Conservation (phyloP, 2,329 filamentous ascomycete genomes). For the Penicillium sclerotiorum region DNA sequence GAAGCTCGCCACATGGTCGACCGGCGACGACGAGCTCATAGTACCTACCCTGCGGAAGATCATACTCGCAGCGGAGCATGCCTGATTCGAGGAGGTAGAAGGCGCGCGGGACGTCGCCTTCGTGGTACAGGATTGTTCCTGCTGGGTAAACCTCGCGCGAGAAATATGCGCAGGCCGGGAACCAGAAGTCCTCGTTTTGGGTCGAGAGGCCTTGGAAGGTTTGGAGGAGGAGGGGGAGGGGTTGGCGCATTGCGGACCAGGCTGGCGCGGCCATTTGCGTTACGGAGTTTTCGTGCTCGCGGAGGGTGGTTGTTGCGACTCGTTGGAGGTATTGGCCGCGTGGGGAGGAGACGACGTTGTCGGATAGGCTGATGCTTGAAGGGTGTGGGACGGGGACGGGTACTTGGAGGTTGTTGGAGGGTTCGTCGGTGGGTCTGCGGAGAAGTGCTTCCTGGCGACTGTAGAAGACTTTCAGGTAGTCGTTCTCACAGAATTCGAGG, state of each 20-base stretch:
- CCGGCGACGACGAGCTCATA: constrained; percentile 92
- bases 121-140: constrained; percentile 74
- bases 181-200: constrained; percentile 96
- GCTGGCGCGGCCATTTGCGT: constrained; percentile 59
- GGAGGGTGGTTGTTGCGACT: constrained; percentile 75
- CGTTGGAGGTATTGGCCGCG: constrained; percentile 75
- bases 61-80: constrained; percentile 86
- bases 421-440: constrained; percentile 16
- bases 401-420: constrained; percentile 22
- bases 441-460: constrained; percentile 61
- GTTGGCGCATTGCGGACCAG: constrained; percentile 88
- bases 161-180: constrained; percentile 76
- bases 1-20: constrained; percentile 91
- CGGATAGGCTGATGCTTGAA: constrained; percentile 38
- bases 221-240: constrained; percentile 86
- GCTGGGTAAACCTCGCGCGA: constrained; percentile 65
- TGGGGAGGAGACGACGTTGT: constrained; percentile 71
- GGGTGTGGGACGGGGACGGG: constrained; percentile 24
- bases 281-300: constrained; percentile 54
- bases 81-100: constrained; percentile 92
- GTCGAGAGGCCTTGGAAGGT: constrained; percentile 88
- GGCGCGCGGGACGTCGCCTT: constrained; percentile 74
- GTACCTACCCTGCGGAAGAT: constrained; percentile 83
- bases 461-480: constrained; percentile 81
- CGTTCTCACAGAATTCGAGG: constrained; percentile 92